These are phyloP conservation scores for Apocynum venetum DNA, from an alignment of 257 asterid species.

Conservation along the genomic window DNA sequence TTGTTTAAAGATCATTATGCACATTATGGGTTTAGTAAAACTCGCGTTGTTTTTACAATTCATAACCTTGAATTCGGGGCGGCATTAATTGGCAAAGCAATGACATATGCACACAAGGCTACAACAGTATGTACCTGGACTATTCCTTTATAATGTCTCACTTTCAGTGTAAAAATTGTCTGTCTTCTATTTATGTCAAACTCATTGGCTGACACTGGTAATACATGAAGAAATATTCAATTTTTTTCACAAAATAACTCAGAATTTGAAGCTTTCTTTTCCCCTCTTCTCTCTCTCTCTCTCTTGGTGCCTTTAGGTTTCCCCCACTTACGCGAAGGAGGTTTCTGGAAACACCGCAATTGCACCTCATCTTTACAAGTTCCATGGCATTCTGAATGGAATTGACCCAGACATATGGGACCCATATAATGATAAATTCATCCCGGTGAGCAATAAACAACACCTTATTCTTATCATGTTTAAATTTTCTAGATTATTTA, in stretches of 20 bases:
- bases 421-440: constrained; percentile 79
- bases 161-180: constrained; percentile 6
- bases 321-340: constrained; percentile 89
- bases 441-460: constrained; percentile 59
- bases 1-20: constrained; percentile 78
- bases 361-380: constrained; percentile 79
- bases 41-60: constrained; percentile 88
- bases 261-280: not conserved
- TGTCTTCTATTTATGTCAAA: not conserved
- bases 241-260: not conserved
- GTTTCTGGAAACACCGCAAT: constrained; percentile 71
- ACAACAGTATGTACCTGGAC: constrained; percentile 67
- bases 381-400: constrained; percentile 94
- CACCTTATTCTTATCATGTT: not conserved
- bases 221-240: not conserved
- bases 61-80: constrained; percentile 98
- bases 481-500: constrained; percentile 4
- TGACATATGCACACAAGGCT: constrained; percentile 71
- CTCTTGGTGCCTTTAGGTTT: constrained; percentile 54
- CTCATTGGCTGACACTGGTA: constrained; percentile 1
- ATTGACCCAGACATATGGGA: constrained; percentile 99
- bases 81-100: constrained; percentile 71
- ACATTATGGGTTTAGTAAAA: constrained; percentile 83
- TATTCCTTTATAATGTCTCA: constrained; percentile 2
- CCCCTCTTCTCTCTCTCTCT: constrained; percentile 1